Base-by-base conservation (phyloP, 345 rosid species). In the Noccaea caerulescens region DNA sequence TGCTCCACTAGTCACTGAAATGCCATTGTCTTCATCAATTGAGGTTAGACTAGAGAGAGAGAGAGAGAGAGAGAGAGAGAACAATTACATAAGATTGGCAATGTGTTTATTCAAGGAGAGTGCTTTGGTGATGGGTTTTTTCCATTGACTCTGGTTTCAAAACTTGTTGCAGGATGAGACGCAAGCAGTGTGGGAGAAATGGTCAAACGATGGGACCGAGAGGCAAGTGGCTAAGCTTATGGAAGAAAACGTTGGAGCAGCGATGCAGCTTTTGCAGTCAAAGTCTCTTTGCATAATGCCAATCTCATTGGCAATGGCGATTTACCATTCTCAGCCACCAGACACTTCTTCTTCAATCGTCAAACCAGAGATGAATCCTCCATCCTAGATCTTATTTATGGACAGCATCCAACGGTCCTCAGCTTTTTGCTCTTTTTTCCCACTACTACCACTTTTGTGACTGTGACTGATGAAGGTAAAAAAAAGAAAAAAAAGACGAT, bases 241-340 rank as follows among this genome's bases (percentile, higher is more conserved):
- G 99, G 98, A 94, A 75, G 99, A 92, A 82, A 92, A 94, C n/a
- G 87, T 94, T 0, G 99, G 99, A 37, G 82, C 98, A 2, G 99
- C 99, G 3, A 88, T 94, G 99, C 99, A 94, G 77, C 88, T 89
- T 58, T 86, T 94, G 37, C 99, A 94, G 65, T 88, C 99, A 47
- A 94, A 92, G 82, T 92, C 96, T 13, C 98, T 94, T n/a, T 94
- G 99, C 86, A 85, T 94, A 79, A 94, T 94, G 98, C 99, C 99
- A 0, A 76, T 94, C 77, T 89, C 99, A 42, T 75, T 94, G 30
- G 99, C 99, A 49, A 75, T 89, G 4, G 99, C 98, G n/a, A 94
- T 94, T 50, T 92, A 89, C 86, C 96, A 84, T 44, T 71, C 93
- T 5, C 95, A 88, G 38, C 90, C 92, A 18, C 88, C 88, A 0